phyloP scores from a whole-genome alignment of 176 grass and related monocot species.

The Avena eriantha region DNA sequence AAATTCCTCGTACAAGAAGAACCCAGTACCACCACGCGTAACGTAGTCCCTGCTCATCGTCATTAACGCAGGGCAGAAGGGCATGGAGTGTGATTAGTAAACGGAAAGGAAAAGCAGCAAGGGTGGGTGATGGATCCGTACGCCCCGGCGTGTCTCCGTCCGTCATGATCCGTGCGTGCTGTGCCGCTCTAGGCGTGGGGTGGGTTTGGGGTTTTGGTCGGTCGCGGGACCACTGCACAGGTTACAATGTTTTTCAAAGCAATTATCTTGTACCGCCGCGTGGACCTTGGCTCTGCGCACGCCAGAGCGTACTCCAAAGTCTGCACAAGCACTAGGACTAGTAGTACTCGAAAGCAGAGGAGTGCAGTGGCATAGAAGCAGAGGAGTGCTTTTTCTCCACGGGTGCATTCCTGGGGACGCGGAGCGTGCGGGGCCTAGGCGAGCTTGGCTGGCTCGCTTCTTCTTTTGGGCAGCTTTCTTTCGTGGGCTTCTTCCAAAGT shows the following conservation, averaged over 20 bases:
- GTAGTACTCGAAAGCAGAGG: background rate
- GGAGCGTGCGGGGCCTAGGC: background rate
- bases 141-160: background rate
- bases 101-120: background rate
- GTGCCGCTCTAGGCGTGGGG: conserved; percentile 20
- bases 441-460: background rate
- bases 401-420: conserved; percentile 36
- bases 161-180: background rate
- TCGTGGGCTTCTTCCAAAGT: conserved; percentile 20
- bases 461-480: conserved; percentile 39
- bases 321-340: background rate
- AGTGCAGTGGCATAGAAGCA: background rate
- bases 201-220: background rate
- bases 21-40: background rate
- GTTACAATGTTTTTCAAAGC: background rate
- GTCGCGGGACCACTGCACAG: background rate
- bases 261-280: background rate
- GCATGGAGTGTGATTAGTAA: background rate
- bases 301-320: background rate
- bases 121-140: background rate
- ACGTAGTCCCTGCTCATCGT: no score
- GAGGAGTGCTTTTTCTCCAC: background rate
- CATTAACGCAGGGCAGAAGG: no score
- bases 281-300: conserved; percentile 14
- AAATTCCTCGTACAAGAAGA: background rate